phyloP scores from a whole-genome alignment of 257 asterid species.

The Solanum virginianum region DNA sequence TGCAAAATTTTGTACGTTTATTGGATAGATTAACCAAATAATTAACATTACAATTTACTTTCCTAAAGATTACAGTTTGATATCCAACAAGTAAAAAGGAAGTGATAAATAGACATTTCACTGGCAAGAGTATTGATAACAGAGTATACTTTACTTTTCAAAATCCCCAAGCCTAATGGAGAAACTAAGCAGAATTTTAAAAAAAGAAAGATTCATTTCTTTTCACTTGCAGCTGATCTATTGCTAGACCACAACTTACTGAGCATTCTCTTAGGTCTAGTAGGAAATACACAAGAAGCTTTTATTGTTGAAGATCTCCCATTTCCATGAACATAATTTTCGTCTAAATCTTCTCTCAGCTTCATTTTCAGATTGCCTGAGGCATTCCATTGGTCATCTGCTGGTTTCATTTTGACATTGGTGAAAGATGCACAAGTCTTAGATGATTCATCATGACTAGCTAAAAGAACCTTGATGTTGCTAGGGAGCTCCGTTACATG shows the following conservation, averaged over 20 bases:
- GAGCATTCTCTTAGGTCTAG: slow-evolving; percentile 48
- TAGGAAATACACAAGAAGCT: slow-evolving; percentile 32
- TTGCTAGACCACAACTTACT: slow-evolving; percentile 70
- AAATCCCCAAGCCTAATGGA: neutral
- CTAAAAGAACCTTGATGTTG: slow-evolving; percentile 59
- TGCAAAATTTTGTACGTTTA: slow-evolving; percentile 1
- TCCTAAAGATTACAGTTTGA: slow-evolving; percentile 27
- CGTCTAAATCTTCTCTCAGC: slow-evolving; percentile 47
- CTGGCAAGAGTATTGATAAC: neutral
- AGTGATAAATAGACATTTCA: slow-evolving; percentile 8
- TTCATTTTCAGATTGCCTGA: slow-evolving; percentile 61
- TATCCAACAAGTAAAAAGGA: slow-evolving; percentile 3
- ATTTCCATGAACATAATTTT: slow-evolving; percentile 2
- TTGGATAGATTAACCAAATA: slow-evolving; percentile 32
- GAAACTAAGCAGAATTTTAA: neutral
- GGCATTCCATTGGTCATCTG: slow-evolving; percentile 67
- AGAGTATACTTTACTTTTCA: slow-evolving; percentile 14
- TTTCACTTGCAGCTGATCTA: slow-evolving; percentile 38
- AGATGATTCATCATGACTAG: slow-evolving; percentile 30
- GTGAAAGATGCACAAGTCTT: slow-evolving; percentile 22
- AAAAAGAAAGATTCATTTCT: slow-evolving; percentile 17
- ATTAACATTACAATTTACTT: slow-evolving; percentile 23
- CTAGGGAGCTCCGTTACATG: slow-evolving; percentile 47
- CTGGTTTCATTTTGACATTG: slow-evolving; percentile 8
- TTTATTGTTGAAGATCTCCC: slow-evolving; percentile 19